Evolutionary conservation across 768 basidiomycete species (phyloP), one percentile per base, ranked within the genome.

Genomic region (Baorangia bicolor): DNA sequence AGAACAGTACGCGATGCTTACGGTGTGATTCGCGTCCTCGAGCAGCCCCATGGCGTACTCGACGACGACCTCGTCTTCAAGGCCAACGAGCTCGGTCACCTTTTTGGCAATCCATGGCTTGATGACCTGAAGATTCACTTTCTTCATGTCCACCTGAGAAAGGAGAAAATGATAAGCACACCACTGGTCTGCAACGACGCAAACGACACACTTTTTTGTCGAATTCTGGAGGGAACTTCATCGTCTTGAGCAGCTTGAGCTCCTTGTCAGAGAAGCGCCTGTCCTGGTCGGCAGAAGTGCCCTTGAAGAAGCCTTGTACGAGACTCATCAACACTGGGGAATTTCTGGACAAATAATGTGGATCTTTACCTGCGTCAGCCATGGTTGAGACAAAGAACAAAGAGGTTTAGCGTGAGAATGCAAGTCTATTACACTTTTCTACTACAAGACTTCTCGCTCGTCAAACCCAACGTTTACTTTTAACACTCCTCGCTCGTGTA

Each of bases 31-130:
- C 45, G 85, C 78, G 64, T 97, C 92, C 68, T 99, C 97, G 6
- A 99, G 75, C 20, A 98, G 78, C 18, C 93, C 93, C 85, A 94
- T 92, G 18, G 94, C 93, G 67, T 97, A 98, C 68, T 98, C 96
- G 28, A 98, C 86, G 39, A 98, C 88, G 40, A 99, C 87, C 69
- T 99, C 97, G 72, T 99, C 97, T 65, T 99, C 97, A 35, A 98
- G 85, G 2, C 95, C 93, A 40, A 94, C 84, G 21, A 97, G 81
- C 55, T 94, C 91, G 4, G 89, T 82, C 53, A 97, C 88, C 73
- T 92, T 90, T 79, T 93, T 94, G 14, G 92, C 90, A 57, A 98
- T 87, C 97, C 97, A 99, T 3, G 94, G 92, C 56, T 91, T 80
- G 67, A 99, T 90, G 63, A 98, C 94, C 18, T 82, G 78, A 57